phyloP scores from a whole-genome alignment of 2,329 filamentous ascomycete genomes.

The Colletotrichum viniferum region DNA sequence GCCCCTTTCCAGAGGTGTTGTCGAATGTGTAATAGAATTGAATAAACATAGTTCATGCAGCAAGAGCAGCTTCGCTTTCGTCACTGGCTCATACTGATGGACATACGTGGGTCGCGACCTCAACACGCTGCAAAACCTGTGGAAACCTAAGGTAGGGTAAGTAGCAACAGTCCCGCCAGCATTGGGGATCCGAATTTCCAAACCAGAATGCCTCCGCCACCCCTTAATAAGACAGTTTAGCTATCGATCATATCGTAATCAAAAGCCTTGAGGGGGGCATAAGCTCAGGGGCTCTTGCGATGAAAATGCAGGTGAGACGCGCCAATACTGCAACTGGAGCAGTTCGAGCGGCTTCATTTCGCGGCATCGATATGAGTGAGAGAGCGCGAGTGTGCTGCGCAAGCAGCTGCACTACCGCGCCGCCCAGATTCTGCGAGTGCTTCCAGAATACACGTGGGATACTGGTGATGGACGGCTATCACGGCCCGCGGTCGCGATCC shows the following conservation, averaged over 20 bases:
- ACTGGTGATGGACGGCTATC: not conserved
- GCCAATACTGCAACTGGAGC: no score
- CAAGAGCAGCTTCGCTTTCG: not conserved
- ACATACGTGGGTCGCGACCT: not conserved
- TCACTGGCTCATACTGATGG: not conserved
- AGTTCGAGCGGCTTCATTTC: no score
- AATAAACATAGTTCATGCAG: not conserved
- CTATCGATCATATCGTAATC: fast-evolving
- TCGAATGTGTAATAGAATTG: not conserved
- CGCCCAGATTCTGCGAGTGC: fast-evolving
- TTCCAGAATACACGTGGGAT: not conserved
- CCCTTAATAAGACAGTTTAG: not conserved
- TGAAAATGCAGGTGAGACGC: no score
- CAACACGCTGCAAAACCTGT: not conserved
- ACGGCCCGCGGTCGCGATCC: not conserved
- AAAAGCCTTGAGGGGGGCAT: not conserved
- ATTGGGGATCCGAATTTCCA: not conserved
- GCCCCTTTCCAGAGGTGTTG: not conserved
- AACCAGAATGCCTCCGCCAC: not conserved
- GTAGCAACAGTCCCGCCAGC: no score
- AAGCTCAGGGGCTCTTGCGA: no score
- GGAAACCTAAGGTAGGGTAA: not conserved
- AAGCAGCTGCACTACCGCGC: not conserved
- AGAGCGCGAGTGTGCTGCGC: not conserved
- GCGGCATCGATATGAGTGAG: fast-evolving